phyloP scores from a whole-genome alignment of 75 land plant genomes.

The Sequoia sempervirens region DNA sequence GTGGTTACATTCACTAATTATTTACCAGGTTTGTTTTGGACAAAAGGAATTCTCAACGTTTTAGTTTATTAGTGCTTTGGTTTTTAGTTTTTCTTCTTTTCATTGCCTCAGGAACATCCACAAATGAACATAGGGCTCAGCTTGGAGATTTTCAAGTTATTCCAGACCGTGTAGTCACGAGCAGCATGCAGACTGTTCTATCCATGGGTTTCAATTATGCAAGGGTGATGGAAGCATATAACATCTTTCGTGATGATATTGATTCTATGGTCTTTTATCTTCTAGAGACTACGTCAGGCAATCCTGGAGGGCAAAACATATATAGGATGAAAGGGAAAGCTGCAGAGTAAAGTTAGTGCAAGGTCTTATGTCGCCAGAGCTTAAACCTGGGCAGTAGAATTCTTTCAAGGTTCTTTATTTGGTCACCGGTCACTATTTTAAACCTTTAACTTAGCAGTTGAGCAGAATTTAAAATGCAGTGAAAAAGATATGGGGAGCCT shows the following conservation, averaged over 20 bases:
- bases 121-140: slow-evolving; percentile 7
- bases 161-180: slow-evolving; percentile 30
- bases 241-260: slow-evolving; percentile 92
- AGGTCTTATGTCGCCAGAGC: not conserved
- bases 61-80: not conserved
- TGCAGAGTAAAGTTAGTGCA: slow-evolving; percentile 51
- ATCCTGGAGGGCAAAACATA: slow-evolving; percentile 22
- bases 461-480: not conserved
- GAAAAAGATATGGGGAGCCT: not conserved
- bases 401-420: not conserved
- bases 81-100: not conserved
- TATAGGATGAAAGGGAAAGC: slow-evolving; percentile 91
- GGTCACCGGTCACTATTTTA: not conserved
- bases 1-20: not conserved
- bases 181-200: slow-evolving; percentile 67
- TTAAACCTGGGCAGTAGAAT: not conserved
- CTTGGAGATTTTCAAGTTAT: slow-evolving; percentile 4
- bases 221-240: slow-evolving; percentile 81
- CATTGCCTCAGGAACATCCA: slow-evolving; percentile 30
- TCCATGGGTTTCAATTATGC: slow-evolving; percentile 95
- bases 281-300: slow-evolving; percentile 65
- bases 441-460: not conserved
- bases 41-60: not conserved
- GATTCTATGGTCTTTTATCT: slow-evolving; percentile 91
- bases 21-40: not conserved